phyloP scores from a whole-genome alignment of 306 rosid species.

The Cucumis melo region DNA sequence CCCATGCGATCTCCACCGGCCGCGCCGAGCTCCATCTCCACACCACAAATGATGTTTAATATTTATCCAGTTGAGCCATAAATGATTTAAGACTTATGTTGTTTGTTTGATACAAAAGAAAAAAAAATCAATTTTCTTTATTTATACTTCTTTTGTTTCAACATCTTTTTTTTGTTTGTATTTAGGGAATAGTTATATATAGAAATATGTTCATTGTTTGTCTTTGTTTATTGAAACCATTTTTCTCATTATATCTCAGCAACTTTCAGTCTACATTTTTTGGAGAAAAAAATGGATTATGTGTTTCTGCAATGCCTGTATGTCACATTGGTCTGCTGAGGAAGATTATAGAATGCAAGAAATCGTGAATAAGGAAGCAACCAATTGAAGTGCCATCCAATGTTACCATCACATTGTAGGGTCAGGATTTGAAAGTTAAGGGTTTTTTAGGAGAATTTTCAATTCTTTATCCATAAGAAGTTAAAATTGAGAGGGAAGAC shows the following conservation, averaged over 20 bases:
- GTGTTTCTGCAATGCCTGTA: conserved; percentile 25
- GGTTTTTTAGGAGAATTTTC: conserved; percentile 88
- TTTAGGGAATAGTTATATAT: neutral
- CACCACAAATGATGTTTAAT: no score
- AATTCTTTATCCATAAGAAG: conserved; percentile 67
- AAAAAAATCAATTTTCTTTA: neutral
- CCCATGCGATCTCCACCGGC: no score
- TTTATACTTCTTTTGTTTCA: neutral
- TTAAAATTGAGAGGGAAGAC: conserved; percentile 49
- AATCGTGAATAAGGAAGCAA: conserved; percentile 88
- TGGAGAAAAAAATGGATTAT: conserved; percentile 43
- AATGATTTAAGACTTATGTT: neutral
- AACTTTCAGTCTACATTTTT: conserved; percentile 49
- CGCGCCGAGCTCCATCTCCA: no score
- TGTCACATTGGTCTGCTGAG: conserved; percentile 28
- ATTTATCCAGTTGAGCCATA: neutral
- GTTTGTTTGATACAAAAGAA: neutral
- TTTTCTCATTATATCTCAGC: conserved; percentile 39
- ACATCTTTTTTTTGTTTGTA: neutral
- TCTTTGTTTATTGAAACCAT: conserved; percentile 2
- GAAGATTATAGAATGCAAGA: conserved; percentile 66
- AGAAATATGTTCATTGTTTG: neutral
- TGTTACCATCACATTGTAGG: conserved; percentile 64
- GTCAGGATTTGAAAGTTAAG: conserved; percentile 59
- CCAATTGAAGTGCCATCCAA: conserved; percentile 60